A percentile compares a stretch with the other conserved stretches of the same genome.
phyloP scores from a whole-genome alignment of 2,329 filamentous ascomycete species.

The Gliomastix tumulicola region DNA sequence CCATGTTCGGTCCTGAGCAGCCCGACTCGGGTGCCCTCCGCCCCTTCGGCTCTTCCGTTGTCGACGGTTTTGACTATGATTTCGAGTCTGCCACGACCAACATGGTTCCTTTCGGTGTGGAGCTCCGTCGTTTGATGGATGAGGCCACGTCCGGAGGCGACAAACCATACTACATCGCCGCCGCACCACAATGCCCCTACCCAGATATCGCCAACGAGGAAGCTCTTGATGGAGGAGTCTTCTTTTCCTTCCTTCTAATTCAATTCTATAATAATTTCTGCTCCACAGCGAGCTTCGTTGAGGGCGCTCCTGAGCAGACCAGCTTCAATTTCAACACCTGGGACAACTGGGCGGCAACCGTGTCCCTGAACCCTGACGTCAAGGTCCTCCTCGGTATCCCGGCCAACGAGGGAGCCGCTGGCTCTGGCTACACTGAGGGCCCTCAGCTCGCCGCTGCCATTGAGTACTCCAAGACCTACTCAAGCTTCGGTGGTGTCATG shows the following conservation, averaged over 20 bases:
- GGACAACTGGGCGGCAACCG: slow-evolving; percentile 57
- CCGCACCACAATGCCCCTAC: slow-evolving; percentile 62
- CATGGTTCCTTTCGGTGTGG: slow-evolving; percentile 52
- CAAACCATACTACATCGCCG: slow-evolving; percentile 56
- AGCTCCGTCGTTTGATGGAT: slow-evolving; percentile 50
- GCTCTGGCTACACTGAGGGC: slow-evolving; percentile 46
- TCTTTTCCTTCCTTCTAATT: slow-evolving; percentile 54
- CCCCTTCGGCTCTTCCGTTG: slow-evolving; percentile 57
- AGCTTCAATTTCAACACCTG: slow-evolving; percentile 58
- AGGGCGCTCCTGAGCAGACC: slow-evolving; percentile 33
- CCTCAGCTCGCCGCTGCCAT: slow-evolving; percentile 41
- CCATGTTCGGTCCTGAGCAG: slow-evolving; percentile 57
- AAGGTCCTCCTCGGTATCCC: slow-evolving; percentile 58
- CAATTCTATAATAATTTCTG: slow-evolving; percentile 69
- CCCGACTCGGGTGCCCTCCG: slow-evolving; percentile 38
- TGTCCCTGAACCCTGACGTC: slow-evolving; percentile 50
- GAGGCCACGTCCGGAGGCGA: slow-evolving; percentile 23
- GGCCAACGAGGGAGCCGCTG: slow-evolving; percentile 44
- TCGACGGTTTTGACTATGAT: slow-evolving; percentile 75
- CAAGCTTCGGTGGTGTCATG: slow-evolving; percentile 62
- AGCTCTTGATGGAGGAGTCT: slow-evolving; percentile 46
- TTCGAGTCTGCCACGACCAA: slow-evolving; percentile 56
- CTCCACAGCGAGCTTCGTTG: slow-evolving; percentile 43
- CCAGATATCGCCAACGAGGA: slow-evolving; percentile 53
- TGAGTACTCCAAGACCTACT: slow-evolving; percentile 43